Evolutionary conservation across 2,329 filamentous ascomycete genomes (phyloP).

Genomic region (Hymenoscyphus salicellus): DNA sequence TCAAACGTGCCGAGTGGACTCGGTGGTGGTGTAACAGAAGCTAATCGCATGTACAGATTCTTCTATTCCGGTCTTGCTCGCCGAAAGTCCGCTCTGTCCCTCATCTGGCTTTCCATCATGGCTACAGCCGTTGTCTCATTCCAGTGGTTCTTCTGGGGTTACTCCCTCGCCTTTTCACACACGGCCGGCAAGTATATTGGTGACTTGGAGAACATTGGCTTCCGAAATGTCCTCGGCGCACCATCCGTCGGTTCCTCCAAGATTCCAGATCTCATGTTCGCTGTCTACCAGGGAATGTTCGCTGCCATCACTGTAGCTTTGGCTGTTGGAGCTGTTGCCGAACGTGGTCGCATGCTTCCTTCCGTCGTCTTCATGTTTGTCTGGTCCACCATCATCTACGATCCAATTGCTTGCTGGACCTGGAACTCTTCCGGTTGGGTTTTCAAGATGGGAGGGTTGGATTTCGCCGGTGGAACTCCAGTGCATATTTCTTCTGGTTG

Average conservation of each 20-base stretch:
- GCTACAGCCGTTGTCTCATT: slow-evolving; percentile 78
- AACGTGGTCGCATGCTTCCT: slow-evolving; percentile 83
- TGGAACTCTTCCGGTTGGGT: slow-evolving; percentile 86
- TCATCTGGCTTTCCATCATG: slow-evolving; percentile 91
- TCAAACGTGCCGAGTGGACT: slow-evolving; percentile 15
- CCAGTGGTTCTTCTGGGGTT: slow-evolving; percentile 70
- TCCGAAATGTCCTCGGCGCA: slow-evolving; percentile 69
- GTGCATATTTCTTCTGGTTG: slow-evolving; percentile 84
- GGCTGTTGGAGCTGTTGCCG: slow-evolving; percentile 79
- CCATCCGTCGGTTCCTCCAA: slow-evolving; percentile 71
- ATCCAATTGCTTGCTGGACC: slow-evolving; percentile 92
- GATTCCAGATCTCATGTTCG: slow-evolving; percentile 81
- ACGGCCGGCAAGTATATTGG: slow-evolving; percentile 20
- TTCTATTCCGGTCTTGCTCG: slow-evolving; percentile 91
- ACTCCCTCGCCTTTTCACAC: slow-evolving; percentile 55
- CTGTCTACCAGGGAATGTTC: slow-evolving; percentile 86
- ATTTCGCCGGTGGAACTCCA: slow-evolving; percentile 87
- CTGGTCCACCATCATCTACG: slow-evolving; percentile 87
- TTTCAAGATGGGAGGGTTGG: slow-evolving; percentile 73
- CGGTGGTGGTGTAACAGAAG: slow-evolving; percentile 16
- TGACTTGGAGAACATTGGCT: slow-evolving; percentile 53
- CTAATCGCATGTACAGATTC: slow-evolving; percentile 48
- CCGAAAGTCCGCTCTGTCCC: slow-evolving; percentile 81
- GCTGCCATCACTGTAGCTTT: slow-evolving; percentile 82
- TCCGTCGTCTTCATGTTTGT: slow-evolving; percentile 91